These are phyloP conservation scores for Penicillium verhagenii DNA, from an alignment of 495 filamentous ascomycete species.

Conservation along the genomic window DNA sequence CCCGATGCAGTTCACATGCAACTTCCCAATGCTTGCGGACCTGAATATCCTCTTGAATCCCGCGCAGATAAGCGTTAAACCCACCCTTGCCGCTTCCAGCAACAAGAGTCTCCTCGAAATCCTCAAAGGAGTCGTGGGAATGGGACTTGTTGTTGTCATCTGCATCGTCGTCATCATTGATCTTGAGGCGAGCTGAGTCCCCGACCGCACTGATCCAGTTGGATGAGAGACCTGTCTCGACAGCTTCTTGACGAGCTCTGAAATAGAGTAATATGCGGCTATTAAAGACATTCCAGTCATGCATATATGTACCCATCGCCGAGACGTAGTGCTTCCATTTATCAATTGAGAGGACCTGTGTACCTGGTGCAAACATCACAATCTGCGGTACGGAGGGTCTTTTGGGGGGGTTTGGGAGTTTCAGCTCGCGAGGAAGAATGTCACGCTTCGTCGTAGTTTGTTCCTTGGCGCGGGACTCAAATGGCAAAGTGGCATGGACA, in stretches of 20 bases:
- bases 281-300: slow-evolving; percentile 67
- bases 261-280: slow-evolving; percentile 67
- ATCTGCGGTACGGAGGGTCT: slow-evolving; percentile 42
- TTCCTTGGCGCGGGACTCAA: slow-evolving; percentile 58
- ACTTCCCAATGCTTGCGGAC: slow-evolving; percentile 65
- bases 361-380: slow-evolving; percentile 21
- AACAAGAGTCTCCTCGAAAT: slow-evolving; percentile 18
- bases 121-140: slow-evolving; percentile 5
- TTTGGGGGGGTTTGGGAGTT: slow-evolving; percentile 63
- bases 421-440: slow-evolving; percentile 40
- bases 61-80: slow-evolving; percentile 57
- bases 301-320: slow-evolving; percentile 66
- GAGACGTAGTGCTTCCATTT: slow-evolving; percentile 60
- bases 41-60: slow-evolving; percentile 61
- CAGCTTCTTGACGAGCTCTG: slow-evolving; percentile 54
- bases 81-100: slow-evolving; percentile 39
- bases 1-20: slow-evolving; percentile 61
- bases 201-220: slow-evolving; percentile 59
- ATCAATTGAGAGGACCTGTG: slow-evolving; percentile 33
- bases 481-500: slow-evolving; percentile 67
- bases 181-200: slow-evolving; percentile 39
- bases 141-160: slow-evolving; percentile 14
- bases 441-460: slow-evolving; percentile 26
- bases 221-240: slow-evolving; percentile 47
- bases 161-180: slow-evolving; percentile 21